Conservation (phyloP, 352 stramenopile species). For the Phytopythium oedochilum region DNA sequence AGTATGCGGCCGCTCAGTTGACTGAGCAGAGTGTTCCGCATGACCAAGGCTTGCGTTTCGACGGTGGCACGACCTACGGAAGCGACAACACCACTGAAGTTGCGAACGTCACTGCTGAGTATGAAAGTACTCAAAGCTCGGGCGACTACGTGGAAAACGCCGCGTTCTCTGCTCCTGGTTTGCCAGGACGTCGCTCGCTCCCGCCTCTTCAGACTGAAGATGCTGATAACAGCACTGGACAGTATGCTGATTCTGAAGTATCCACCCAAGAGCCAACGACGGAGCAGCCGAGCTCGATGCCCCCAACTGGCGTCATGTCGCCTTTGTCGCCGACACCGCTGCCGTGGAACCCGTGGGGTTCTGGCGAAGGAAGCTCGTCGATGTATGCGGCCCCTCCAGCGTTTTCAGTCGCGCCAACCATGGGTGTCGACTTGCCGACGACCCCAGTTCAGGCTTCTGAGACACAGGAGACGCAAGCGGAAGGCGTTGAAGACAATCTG, state of each 20-base stretch:
- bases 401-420: constrained; percentile 3
- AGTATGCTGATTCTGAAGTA: not conserved
- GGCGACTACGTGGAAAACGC: not conserved
- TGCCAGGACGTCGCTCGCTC: not conserved
- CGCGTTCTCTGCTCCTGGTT: not conserved
- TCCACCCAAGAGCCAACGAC: not conserved
- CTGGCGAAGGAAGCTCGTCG: not conserved
- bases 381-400: constrained; percentile 3
- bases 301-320: not conserved
- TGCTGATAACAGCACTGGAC: not conserved
- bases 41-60: not conserved
- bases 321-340: constrained; percentile 4
- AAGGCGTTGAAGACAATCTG: not conserved
- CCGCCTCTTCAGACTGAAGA: constrained; percentile 3
- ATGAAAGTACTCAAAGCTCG: not conserved
- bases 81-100: not conserved
- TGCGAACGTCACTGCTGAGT: not conserved
- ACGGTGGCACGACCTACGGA: not conserved
- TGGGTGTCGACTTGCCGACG: not conserved
- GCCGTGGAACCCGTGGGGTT: constrained; percentile 5
- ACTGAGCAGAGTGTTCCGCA: not conserved
- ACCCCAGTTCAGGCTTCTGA: not conserved
- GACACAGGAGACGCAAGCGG: not conserved
- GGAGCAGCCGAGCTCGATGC: not conserved
- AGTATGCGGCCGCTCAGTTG: not conserved